phyloP scores from a whole-genome alignment of 495 filamentous ascomycete species.

The Penicillium paradoxum region DNA sequence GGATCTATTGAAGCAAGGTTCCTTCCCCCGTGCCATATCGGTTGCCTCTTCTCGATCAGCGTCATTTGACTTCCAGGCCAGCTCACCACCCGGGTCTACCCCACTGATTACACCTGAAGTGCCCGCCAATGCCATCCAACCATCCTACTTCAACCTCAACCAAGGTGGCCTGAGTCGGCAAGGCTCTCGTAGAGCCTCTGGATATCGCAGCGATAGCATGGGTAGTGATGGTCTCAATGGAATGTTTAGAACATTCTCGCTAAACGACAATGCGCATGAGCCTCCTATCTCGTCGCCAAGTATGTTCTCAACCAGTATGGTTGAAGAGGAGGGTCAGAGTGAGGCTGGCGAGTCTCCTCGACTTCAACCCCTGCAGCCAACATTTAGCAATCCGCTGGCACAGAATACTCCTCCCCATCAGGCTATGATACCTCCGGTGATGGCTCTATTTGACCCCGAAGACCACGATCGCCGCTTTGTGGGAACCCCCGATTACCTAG shows the following conservation, averaged over 20 bases:
- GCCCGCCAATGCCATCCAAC: constrained; percentile 61
- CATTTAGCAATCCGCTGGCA: constrained; percentile 47
- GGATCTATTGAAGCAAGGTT: constrained; percentile 86
- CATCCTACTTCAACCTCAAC: constrained; percentile 87
- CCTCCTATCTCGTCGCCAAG: constrained; percentile 29
- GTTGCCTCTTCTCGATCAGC: constrained; percentile 91
- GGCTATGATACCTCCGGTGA: constrained; percentile 84
- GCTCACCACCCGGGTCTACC: constrained; percentile 73
- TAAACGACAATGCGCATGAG: constrained; percentile 55
- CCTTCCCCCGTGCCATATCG: constrained; percentile 79
- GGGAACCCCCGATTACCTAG: constrained; percentile 94
- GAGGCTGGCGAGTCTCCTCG: constrained; percentile 68
- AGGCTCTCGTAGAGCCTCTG: constrained; percentile 72
- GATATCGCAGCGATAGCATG: constrained; percentile 85
- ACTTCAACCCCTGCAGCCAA: constrained; percentile 56
- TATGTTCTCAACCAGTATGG: constrained; percentile 42
- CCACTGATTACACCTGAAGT: constrained; percentile 84
- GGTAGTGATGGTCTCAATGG: constrained; percentile 79
- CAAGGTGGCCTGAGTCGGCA: constrained; percentile 65
- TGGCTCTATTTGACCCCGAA: constrained; percentile 94
- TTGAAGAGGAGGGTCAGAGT: constrained; percentile 67
- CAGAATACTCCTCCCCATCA: constrained; percentile 63
- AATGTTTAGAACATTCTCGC: constrained; percentile 78
- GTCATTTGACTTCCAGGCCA: constrained; percentile 83
- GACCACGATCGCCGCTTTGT: constrained; percentile 92